These are phyloP conservation scores for Acanthamoeba royreba DNA, from an alignment of 208 protist species.

Conservation along the genomic window DNA sequence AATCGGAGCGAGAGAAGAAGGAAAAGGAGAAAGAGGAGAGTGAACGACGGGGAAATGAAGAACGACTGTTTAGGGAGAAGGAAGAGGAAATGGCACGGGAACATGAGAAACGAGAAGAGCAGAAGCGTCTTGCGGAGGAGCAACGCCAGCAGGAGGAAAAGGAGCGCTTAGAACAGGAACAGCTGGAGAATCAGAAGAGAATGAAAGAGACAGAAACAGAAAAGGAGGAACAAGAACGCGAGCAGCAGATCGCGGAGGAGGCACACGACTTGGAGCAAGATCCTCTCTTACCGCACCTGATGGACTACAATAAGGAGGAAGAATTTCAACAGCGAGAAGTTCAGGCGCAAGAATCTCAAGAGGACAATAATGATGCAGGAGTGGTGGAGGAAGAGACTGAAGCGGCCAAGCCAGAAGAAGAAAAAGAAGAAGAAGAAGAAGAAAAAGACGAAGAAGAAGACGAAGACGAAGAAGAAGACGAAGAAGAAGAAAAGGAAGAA, in stretches of 20 bases:
- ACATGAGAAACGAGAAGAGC: not conserved
- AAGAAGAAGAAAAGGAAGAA: not conserved
- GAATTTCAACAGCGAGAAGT: not conserved
- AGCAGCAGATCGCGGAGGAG: not conserved
- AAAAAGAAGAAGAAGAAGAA: not conserved
- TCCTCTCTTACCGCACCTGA: not conserved
- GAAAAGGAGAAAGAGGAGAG: not conserved
- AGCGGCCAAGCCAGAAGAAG: not conserved
- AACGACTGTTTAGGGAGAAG: not conserved
- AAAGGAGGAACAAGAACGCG: not conserved
- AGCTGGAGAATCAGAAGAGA: not conserved
- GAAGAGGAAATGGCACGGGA: not conserved
- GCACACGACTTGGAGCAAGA: not conserved
- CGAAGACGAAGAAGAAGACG: not conserved
- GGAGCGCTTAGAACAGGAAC: not conserved
- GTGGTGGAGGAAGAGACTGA: not conserved
- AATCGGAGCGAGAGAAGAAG: not conserved
- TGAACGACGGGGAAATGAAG: not conserved
- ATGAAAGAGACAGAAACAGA: not conserved
- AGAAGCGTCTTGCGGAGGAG: not conserved
- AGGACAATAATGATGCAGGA: not conserved
- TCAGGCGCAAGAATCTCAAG: not conserved
- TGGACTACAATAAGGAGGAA: not conserved
- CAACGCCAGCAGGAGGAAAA: not conserved
- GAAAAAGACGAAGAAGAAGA: not conserved